Conservation (phyloP, 208 protist species). For the Trypanosoma theileri region DNA sequence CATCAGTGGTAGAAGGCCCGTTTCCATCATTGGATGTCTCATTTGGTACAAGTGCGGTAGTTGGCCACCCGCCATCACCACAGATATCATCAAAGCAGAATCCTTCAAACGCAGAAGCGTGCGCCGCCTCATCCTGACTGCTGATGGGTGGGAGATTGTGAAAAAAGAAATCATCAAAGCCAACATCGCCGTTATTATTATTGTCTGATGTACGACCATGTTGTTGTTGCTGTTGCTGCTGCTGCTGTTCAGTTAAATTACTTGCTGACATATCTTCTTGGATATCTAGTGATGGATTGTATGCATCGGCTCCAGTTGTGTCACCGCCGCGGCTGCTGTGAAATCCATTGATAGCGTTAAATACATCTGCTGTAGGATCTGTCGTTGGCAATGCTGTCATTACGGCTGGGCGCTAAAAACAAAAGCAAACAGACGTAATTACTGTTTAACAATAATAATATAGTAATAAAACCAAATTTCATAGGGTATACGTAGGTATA, state of each 20-base stretch:
- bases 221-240: neutral
- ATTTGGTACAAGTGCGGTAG: neutral
- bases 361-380: neutral
- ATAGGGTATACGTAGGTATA: neutral
- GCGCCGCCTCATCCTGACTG: constrained; percentile 1
- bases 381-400: neutral
- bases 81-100: constrained; percentile 33
- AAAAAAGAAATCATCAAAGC: constrained; percentile 31
- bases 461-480: neutral
- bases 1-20: too few species aligned
- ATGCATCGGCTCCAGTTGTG: neutral
- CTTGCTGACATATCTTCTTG: neutral
- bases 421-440: too few species aligned
- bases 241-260: neutral
- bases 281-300: neutral
- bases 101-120: constrained; percentile 21
- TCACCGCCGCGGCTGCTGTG: neutral
- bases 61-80: constrained; percentile 24
- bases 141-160: constrained; percentile 12
- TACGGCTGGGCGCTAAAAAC: too few species aligned
- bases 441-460: constrained; percentile 1
- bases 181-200: neutral
- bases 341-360: neutral
- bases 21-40: too few species aligned
- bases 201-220: neutral